These are phyloP conservation scores for Fusarium protoensiforme DNA, from an alignment of 2,329 filamentous ascomycete genomes.

Conservation along the genomic window DNA sequence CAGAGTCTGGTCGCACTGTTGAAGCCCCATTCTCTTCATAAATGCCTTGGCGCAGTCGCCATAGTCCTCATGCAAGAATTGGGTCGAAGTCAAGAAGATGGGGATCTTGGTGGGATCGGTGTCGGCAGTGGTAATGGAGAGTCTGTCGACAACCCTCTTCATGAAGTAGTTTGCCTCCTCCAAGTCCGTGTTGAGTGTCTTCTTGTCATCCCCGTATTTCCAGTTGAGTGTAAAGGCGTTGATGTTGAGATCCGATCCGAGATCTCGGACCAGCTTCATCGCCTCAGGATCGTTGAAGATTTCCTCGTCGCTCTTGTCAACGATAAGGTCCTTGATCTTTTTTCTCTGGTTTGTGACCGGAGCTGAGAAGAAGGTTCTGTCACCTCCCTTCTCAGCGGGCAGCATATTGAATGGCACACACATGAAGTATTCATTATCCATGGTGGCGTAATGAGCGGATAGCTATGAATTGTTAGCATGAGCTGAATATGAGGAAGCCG, in stretches of 20 bases:
- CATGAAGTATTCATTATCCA: constrained; percentile 51
- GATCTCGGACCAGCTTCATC: constrained; percentile 51
- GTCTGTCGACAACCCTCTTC: constrained; percentile 53
- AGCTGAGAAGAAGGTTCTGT: constrained; percentile 29
- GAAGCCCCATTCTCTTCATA: constrained; percentile 53
- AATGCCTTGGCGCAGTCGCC: constrained; percentile 54
- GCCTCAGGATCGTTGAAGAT: constrained; percentile 50
- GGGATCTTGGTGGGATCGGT: constrained; percentile 54
- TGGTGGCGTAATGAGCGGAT: constrained; percentile 54
- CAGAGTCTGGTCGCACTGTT: constrained; percentile 48
- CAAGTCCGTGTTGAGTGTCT: constrained; percentile 53
- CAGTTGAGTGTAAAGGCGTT: constrained; percentile 59
- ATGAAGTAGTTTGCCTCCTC: constrained; percentile 62
- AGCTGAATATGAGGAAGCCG: neutral
- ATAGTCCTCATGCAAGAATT: constrained; percentile 54
- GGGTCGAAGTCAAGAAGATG: constrained; percentile 58
- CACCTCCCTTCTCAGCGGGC: constrained; percentile 45
- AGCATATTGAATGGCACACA: constrained; percentile 57
- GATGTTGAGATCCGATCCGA: constrained; percentile 61
- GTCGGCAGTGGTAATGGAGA: constrained; percentile 54
- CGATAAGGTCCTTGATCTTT: constrained; percentile 52
- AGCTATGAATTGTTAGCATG: constrained; percentile 36
- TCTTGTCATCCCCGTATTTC: constrained; percentile 48
- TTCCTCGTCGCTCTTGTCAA: constrained; percentile 49
- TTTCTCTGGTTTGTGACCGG: constrained; percentile 49